A percentile compares a stretch with the other conserved stretches of the same genome.
These are phyloP conservation scores for Stygiomarasmius scandens DNA, from an alignment of 1,284 basidiomycete species.

Conservation along the genomic window DNA sequence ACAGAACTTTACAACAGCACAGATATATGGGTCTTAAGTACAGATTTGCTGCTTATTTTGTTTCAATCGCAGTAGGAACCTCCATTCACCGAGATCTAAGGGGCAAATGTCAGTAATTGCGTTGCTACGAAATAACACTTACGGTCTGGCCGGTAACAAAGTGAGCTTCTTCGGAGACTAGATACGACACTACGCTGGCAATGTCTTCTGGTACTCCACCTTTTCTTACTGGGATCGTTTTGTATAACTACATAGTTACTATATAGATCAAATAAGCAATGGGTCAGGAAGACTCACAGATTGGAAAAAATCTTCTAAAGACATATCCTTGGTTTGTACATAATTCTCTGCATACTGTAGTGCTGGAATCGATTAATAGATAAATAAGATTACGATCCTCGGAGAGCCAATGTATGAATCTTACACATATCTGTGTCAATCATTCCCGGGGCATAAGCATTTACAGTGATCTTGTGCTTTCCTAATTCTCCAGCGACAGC, in stretches of 20 bases:
- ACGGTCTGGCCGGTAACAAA: conserved; percentile 2
- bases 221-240: background rate
- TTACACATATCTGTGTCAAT: background rate
- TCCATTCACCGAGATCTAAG: no score
- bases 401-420: background rate
- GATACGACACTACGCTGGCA: conserved; percentile 4
- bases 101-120: no score
- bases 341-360: background rate
- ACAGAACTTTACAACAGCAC: no score
- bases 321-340: background rate
- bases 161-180: conserved; percentile 2
- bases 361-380: no score
- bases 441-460: conserved; percentile 8
- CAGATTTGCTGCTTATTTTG: no score
- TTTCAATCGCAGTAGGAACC: no score
- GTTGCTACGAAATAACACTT: no score
- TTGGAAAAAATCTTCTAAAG: background rate
- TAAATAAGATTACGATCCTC: background rate
- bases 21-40: no score
- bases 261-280: background rate
- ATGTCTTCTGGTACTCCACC: conserved; percentile 1
- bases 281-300: background rate
- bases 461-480: conserved; percentile 11
- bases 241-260: conserved; percentile 7
- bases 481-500: conserved; percentile 12